phyloP scores from a whole-genome alignment of 2,329 filamentous ascomycete species.

The Aspergillus ruber region DNA sequence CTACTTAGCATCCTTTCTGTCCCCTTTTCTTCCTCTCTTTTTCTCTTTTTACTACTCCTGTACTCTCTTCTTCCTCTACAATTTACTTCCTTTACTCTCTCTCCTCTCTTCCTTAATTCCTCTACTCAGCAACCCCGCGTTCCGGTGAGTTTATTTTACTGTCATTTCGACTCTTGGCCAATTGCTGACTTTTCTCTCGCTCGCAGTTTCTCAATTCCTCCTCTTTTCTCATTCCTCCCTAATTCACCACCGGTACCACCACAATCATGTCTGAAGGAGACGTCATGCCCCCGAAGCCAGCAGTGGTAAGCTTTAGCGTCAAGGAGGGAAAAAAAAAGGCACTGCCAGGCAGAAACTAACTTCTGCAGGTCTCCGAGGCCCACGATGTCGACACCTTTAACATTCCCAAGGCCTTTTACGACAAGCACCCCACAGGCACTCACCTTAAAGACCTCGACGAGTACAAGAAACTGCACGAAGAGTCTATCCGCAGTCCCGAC shows the following conservation, averaged over 20 bases:
- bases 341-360: not conserved
- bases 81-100: not conserved
- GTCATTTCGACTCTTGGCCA: too few relatives aligned
- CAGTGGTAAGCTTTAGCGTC: slow-evolving; percentile 32
- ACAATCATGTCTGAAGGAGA: slow-evolving; percentile 33
- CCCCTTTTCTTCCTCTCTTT: not conserved
- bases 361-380: slow-evolving; percentile 37
- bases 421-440: slow-evolving; percentile 56
- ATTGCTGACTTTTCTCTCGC: not conserved
- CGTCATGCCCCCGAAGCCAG: slow-evolving; percentile 26
- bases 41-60: not conserved
- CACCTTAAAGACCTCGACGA: slow-evolving; percentile 55
- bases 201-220: not conserved
- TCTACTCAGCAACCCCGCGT: too few relatives aligned
- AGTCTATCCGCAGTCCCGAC: slow-evolving; percentile 84
- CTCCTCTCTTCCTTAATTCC: not conserved
- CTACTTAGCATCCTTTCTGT: not conserved
- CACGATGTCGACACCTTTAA: slow-evolving; percentile 47
- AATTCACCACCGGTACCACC: not conserved
- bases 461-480: slow-evolving; percentile 60
- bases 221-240: slow-evolving; percentile 1
- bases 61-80: not conserved
- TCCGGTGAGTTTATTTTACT: too few relatives aligned
- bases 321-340: not conserved
- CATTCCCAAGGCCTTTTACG: slow-evolving; percentile 51